phyloP scores from a whole-genome alignment of 164 flowering plant genomes.

The Buxus sempervirens region DNA sequence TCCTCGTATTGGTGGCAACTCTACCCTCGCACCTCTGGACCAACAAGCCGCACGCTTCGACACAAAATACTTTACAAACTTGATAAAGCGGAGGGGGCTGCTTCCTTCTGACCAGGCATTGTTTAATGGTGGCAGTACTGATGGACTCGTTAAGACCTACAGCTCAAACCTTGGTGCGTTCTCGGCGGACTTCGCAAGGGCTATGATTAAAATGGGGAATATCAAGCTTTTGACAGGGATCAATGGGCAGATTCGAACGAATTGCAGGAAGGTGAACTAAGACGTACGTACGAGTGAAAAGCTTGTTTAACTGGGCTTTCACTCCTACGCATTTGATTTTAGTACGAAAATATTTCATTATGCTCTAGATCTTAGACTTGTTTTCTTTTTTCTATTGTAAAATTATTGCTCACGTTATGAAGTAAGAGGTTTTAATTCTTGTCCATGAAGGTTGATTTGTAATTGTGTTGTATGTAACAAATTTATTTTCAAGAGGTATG shows the following conservation, averaged over 20 bases:
- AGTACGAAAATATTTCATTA: too few relatives aligned
- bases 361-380: too few relatives aligned
- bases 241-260: conserved; percentile 12
- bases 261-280: conserved; percentile 19
- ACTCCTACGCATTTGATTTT: too few relatives aligned
- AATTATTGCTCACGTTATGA: too few relatives aligned
- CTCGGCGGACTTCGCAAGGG: conserved; percentile 7
- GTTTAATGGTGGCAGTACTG: conserved; percentile 16
- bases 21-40: conserved; percentile 14
- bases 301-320: too few relatives aligned
- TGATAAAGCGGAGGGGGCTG: conserved; percentile 13
- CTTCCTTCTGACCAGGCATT: conserved; percentile 22
- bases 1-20: conserved; percentile 17
- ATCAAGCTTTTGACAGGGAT: conserved; percentile 14
- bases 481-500: too few relatives aligned
- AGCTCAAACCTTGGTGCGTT: conserved; percentile 1
- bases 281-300: too few relatives aligned
- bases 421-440: too few relatives aligned
- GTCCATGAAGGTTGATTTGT: too few relatives aligned
- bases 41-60: conserved; percentile 13
- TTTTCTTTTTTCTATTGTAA: too few relatives aligned
- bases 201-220: conserved; percentile 27
- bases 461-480: too few relatives aligned
- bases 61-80: conserved; percentile 2
- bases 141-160: conserved; percentile 13